Evolutionary conservation across 331 rosid genomes (phyloP).

Genomic region (Quercus phellos): DNA sequence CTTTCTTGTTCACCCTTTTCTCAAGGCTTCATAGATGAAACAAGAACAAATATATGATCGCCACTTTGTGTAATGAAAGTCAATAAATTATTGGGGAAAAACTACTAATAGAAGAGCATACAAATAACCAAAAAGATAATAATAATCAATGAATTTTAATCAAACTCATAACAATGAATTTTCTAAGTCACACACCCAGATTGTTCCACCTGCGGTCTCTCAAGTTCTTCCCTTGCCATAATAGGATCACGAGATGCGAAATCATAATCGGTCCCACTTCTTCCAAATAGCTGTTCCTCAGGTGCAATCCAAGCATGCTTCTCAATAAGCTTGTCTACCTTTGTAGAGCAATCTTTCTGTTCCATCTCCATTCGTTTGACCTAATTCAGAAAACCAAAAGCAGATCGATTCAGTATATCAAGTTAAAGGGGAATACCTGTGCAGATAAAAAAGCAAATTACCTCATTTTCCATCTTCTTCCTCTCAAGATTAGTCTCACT

Average conservation of each 20-base stretch:
- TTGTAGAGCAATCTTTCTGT: constrained; percentile 75
- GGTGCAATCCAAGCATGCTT: constrained; percentile 93
- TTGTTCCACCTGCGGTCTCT: constrained; percentile 74
- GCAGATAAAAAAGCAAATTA: constrained; percentile 20
- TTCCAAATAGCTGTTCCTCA: constrained; percentile 82
- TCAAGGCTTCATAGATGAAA: constrained; percentile 62
- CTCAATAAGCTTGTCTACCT: constrained; percentile 84
- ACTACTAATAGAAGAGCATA: not conserved
- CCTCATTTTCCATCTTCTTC: constrained; percentile 98
- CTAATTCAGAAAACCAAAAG: constrained; percentile 33
- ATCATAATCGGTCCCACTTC: constrained; percentile 90
- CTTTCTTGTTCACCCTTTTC: constrained; percentile 98
- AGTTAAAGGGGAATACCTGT: not conserved
- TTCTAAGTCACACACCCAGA: constrained; percentile 60
- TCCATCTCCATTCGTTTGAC: constrained; percentile 83
- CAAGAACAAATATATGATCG: constrained; percentile 7
- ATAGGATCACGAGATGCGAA: constrained; percentile 62
- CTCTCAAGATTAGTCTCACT: constrained; percentile 75
- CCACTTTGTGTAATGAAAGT: constrained; percentile 12
- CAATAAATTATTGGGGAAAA: not conserved
- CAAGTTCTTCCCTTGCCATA: constrained; percentile 72
- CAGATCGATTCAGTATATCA: constrained; percentile 20
- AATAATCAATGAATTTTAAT: not conserved
- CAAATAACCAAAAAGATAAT: not conserved
- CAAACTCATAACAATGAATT: not conserved